Conservation (phyloP, 257 asterid genomes). For the Coffea canephora region DNA sequence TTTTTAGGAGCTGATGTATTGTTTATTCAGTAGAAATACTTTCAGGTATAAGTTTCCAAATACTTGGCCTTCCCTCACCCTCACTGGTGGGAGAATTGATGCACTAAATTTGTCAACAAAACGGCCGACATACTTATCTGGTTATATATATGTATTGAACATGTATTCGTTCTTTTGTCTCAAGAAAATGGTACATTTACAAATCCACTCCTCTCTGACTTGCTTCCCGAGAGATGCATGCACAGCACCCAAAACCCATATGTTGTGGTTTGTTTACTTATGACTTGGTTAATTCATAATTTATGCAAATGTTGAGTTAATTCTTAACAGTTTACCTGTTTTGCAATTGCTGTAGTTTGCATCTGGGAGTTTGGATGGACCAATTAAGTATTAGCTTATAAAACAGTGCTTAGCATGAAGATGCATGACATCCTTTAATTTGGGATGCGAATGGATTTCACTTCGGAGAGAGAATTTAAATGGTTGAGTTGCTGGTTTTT, state of each 20-base stretch:
- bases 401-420: not conserved
- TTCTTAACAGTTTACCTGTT: slow-evolving; percentile 7
- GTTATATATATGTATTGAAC: not conserved
- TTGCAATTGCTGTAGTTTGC: slow-evolving; percentile 61
- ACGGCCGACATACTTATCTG: not conserved
- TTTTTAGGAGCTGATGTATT: not conserved
- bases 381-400: slow-evolving; percentile 59
- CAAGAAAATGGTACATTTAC: not conserved
- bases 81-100: not conserved
- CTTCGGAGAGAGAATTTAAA: not conserved
- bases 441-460: not conserved
- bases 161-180: not conserved
- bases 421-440: too few species aligned
- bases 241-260: not conserved
- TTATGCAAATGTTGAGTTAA: not conserved
- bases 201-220: not conserved
- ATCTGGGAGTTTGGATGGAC: slow-evolving; percentile 97
- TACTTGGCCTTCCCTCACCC: not conserved
- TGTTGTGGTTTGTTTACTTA: not conserved
- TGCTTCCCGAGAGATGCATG: not conserved
- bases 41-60: not conserved
- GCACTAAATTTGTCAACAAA: not conserved
- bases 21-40: not conserved
- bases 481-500: not conserved
- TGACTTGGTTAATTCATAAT: not conserved